Evolutionary conservation across 441 rosid genomes (phyloP), one percentile per base, ranked within the genome.

Genomic region (Mallotus japonicus): DNA sequence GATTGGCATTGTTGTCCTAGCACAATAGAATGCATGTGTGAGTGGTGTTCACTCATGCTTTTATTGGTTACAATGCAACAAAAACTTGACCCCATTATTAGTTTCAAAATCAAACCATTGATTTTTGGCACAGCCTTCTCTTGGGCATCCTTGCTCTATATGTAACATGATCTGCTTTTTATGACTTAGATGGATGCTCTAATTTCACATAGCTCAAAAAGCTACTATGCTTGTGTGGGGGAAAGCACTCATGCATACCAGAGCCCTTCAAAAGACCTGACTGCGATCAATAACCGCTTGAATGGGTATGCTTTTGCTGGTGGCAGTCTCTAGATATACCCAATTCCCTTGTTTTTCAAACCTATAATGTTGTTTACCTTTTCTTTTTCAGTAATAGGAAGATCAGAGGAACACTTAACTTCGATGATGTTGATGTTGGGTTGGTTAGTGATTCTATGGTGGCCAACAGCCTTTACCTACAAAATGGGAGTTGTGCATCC

Each of bases 181-280:
- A 60, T 73, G 66, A 62, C 47, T 73, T 79, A 91, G 99, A 90
- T 89, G 98, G 99, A 95, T 80, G 97, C 97, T 54, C 81, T 92
- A 55, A 92, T 93, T 68, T 91, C 94, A 57, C 91, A 93, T 75
- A 88, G 91, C 83, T 83, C 92, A 9, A 91, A 86, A 81, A 95
- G 99, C 83, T 89, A 85, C 75, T 93, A 95, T 76, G 97, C 98
- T 69, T 91, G 98, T 85, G 97, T 95, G 67, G 98, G 99, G 72
- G 99, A 95, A 87, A 92, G 98, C 76, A 93, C 97, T 19, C 97
- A 85, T 69, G 95, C 99, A 19, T 95, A 87, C 80, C 95, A 88
- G 82, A 95, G 99, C 88, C 99, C 99, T 63, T 95, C 99, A 17
- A 95, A 95, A 75, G 98, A 95, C 83, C 84, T 95, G 51, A 84